Base-by-base conservation (phyloP, 1,139 yeast species). In the Hemisphaericaspora subhashii region DNA sequence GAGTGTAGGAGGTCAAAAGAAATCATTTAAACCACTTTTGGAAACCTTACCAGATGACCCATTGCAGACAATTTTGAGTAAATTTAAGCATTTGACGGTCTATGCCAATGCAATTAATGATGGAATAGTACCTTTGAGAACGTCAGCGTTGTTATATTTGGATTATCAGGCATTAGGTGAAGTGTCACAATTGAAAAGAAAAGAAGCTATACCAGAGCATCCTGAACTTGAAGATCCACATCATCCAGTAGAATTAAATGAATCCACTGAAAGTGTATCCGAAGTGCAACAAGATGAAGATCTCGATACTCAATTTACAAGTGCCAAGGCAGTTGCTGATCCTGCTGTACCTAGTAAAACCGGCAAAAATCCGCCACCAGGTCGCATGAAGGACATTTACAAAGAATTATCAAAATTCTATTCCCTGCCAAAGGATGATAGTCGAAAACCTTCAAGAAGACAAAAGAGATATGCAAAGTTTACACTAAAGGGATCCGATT, bases 91-190 rank as follows among this genome's bases (percentile, higher is more conserved):
- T 37, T 68, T 96, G 45, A 85, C 92, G 0, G 64, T 85, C 1
- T 84, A 87, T 54, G 94, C 95, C 2, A 86, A 86, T 55, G 83
- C 86, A 3, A 70, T 86, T n/a, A 81, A 86, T 54, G 96, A 87
- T 58, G 98, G 98, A 0, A 90, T 92, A 40, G 98, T 92, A 0
- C 98, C 98, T 0, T 66, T 92, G 44, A 66, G 81, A 39, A 69
- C 85, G 0, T 71, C 81, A 1, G 79, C 83, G 0, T 57, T 79
- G 28, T 53, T 79, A 25, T 79, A 74, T 42, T 53, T 72, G 37
- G 78, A 72, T 46, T 72, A 71, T 50, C 62, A 62, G 33, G 75
- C 73, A 0, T 51, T 72, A 30, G 72, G 71, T 1, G 66, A 66
- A 39, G 70, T 60, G 11, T 55, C 54, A 32, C 61, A 50, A 23